Base-by-base conservation (phyloP, 805 yeast genomes). In the Ogataea kodamae region DNA sequence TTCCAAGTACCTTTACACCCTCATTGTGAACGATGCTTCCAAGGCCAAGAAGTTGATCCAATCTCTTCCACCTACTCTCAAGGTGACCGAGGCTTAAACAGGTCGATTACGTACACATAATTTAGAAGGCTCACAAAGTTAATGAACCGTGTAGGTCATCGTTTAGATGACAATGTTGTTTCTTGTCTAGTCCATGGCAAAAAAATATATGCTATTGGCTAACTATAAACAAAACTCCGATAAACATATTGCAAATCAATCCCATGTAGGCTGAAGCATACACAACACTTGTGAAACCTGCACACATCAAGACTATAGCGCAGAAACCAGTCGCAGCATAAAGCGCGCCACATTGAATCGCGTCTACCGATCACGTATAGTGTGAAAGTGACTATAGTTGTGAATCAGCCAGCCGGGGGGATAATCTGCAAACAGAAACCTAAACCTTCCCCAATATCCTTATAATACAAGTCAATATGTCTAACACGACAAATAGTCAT, bases 21-120 rank as follows among this genome's bases (percentile, higher is more conserved):
- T 90, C 70, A 84, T 84, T 57, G 90, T 92, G 62, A 78, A 83
- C 75, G 97, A 92, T 70, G 83, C 87, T 62, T 82, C 86, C 69
- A 89, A 88, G 80, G 97, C 97, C 62, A 80, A 85, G 82, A 92
- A 92, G 78, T 79, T 92, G 74, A 81, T 85, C 65, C 96, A 89
- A 77, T 84, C 97, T 62, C 78, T 92, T 62, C 97, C 97, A 69
- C 95, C 98, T 67, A 77, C 84, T 61, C 77, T 84, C 70, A 76
- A 78, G 67, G 81, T 81, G 65, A 76, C 68, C 29, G 50, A 55
- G 42, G 43, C 55, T 52, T 55, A 56, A 55, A 33, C 39, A 25
- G 28, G 8, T 35, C 29, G 22, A 33, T 22, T 35, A 31, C 27
- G 32, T 34, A 34, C 33, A 34, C 25, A 32, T 21, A 34, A 26